phyloP scores from a whole-genome alignment of 805 yeast species.

The Cyberlindnera xishuangbannaensis region DNA sequence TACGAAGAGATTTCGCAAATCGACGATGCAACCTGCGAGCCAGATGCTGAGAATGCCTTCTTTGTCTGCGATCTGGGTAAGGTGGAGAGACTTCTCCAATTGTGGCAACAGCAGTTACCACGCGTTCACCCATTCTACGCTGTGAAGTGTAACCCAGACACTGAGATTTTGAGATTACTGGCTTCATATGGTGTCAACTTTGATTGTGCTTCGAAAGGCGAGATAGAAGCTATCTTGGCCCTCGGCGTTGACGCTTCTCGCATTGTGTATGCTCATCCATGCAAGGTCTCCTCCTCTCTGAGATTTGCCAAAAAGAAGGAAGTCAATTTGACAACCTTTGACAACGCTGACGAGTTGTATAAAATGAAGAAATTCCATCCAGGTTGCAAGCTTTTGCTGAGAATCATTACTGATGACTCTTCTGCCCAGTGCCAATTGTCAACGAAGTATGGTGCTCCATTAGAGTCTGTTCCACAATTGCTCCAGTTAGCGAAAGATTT shows the following conservation, averaged over 20 bases:
- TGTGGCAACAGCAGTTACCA: slow-evolving; percentile 66
- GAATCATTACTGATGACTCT: slow-evolving; percentile 87
- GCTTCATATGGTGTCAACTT: slow-evolving; percentile 66
- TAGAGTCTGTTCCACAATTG: slow-evolving; percentile 46
- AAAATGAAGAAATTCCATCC: slow-evolving; percentile 70
- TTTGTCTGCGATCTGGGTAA: slow-evolving; percentile 83
- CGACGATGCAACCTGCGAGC: slow-evolving; percentile 52
- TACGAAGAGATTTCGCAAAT: slow-evolving; percentile 35
- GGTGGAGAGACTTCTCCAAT: slow-evolving; percentile 50
- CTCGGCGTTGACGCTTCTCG: slow-evolving; percentile 59
- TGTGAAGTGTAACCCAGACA: slow-evolving; percentile 85
- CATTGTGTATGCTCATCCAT: slow-evolving; percentile 90
- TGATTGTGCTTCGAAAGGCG: slow-evolving; percentile 90
- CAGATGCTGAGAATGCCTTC: slow-evolving; percentile 82
- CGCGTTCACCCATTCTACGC: slow-evolving; percentile 86
- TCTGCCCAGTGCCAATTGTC: slow-evolving; percentile 81
- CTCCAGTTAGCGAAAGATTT: slow-evolving; percentile 57
- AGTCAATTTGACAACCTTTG: slow-evolving; percentile 80
- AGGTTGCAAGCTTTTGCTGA: slow-evolving; percentile 59
- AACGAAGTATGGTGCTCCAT: slow-evolving; percentile 81
- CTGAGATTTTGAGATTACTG: slow-evolving; percentile 49
- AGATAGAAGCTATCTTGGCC: slow-evolving; percentile 60
- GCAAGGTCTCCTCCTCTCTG: slow-evolving; percentile 80
- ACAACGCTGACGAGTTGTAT: slow-evolving; percentile 76
- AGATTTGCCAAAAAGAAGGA: slow-evolving; percentile 55